phyloP scores from a whole-genome alignment of 331 rosid species.

The Rosa hybrid region DNA sequence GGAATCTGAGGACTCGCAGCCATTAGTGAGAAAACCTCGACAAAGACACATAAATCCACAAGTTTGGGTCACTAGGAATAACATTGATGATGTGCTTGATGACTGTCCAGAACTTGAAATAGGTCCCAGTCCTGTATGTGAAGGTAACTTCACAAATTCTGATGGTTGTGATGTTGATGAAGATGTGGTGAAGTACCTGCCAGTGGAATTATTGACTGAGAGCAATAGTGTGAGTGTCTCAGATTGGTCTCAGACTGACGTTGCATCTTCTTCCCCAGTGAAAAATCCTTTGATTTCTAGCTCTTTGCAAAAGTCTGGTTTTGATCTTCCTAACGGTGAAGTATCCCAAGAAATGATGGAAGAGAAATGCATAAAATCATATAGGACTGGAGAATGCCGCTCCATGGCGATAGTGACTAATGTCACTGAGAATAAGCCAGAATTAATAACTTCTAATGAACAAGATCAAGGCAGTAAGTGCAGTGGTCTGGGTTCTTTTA shows the following conservation, averaged over 20 bases:
- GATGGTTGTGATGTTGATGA: not conserved
- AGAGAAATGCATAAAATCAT: slow-evolving; percentile 52
- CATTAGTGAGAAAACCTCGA: slow-evolving; percentile 1
- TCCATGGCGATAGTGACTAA: slow-evolving; percentile 49
- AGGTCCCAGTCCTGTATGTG: not conserved
- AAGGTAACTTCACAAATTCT: not conserved
- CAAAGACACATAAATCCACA: not conserved
- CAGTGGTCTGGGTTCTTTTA: not conserved
- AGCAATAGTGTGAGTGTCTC: slow-evolving; percentile 9
- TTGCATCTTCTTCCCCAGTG: slow-evolving; percentile 45
- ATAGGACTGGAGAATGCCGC: slow-evolving; percentile 40
- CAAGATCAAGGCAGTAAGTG: slow-evolving; percentile 9
- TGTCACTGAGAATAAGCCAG: slow-evolving; percentile 24
- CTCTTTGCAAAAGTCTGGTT: slow-evolving; percentile 44
- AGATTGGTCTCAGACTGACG: slow-evolving; percentile 30
- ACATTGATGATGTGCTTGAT: not conserved
- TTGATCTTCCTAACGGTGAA: slow-evolving; percentile 32
- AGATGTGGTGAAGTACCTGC: not conserved
- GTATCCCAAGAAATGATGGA: slow-evolving; percentile 42
- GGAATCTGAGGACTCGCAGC: slow-evolving; percentile 8
- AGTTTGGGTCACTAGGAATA: not conserved
- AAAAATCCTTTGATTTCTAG: slow-evolving; percentile 47
- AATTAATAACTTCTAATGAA: slow-evolving; percentile 7
- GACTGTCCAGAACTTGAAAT: not conserved
- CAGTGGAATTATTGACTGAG: slow-evolving; percentile 15